phyloP scores from a whole-genome alignment of 169 alveolate genomes.

The Perkinsus chesapeaki region DNA sequence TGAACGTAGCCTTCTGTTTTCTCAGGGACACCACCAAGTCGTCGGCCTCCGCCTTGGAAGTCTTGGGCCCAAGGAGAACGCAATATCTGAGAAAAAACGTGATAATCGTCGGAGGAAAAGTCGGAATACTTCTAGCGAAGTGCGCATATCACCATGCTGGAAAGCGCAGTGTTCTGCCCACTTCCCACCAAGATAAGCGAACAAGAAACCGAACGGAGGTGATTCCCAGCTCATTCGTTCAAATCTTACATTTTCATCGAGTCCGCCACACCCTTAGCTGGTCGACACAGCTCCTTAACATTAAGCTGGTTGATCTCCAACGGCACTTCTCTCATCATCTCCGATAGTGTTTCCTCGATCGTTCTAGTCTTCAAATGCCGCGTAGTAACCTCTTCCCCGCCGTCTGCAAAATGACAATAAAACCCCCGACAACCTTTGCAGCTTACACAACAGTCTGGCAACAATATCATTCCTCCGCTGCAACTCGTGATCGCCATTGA shows the following conservation, averaged over 20 bases:
- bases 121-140: too few species aligned
- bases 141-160: too few species aligned
- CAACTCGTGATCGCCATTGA: background rate
- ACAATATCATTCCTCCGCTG: background rate
- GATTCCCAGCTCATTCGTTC: background rate
- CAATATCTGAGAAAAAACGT: background rate
- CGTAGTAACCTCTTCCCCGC: background rate
- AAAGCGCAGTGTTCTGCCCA: too few species aligned
- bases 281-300: background rate
- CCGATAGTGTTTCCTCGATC: background rate
- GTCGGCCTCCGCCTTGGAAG: background rate
- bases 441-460: background rate
- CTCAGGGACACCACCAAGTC: background rate
- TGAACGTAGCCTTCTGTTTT: background rate
- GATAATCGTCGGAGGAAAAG: too few species aligned
- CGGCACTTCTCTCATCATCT: background rate
- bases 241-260: background rate
- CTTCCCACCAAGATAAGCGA: too few species aligned
- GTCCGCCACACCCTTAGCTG: background rate
- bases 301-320: background rate
- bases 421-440: background rate
- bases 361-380: background rate
- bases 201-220: too few species aligned
- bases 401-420: too few species aligned
- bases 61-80: background rate